phyloP scores from a whole-genome alignment of 2,329 filamentous ascomycete species.

The Knufia petricola region DNA sequence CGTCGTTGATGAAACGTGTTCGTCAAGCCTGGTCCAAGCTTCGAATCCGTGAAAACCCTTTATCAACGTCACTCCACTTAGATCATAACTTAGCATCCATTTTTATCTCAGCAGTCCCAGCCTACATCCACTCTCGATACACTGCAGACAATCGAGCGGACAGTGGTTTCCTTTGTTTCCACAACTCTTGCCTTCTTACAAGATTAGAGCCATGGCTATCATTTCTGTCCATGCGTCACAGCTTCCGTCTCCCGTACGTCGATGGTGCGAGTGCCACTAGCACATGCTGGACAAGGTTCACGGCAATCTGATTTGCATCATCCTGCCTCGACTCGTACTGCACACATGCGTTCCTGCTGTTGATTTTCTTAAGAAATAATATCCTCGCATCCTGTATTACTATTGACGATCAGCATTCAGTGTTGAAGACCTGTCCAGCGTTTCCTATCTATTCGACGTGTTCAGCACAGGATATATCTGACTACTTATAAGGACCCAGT shows the following conservation, averaged over 20 bases:
- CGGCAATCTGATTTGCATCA: not conserved
- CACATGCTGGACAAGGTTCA: not conserved
- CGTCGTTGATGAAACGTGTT: not conserved
- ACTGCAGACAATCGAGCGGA: not conserved
- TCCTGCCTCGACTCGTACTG: not conserved
- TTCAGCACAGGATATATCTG: not conserved
- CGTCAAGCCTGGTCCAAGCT: not conserved
- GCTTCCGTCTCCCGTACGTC: not conserved
- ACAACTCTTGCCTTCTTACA: not conserved
- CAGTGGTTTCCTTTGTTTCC: not conserved
- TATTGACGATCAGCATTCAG: not conserved
- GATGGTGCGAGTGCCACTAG: not conserved
- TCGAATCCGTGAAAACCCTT: not conserved
- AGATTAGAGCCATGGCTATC: not conserved
- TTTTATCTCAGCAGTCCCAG: not conserved
- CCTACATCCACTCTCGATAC: not conserved
- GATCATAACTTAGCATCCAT: no score
- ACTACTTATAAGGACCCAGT: no score
- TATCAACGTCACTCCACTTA: conserved; percentile 8
- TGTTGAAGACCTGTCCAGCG: not conserved
- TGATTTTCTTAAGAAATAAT: not conserved
- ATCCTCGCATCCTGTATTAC: not conserved
- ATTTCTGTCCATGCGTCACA: not conserved
- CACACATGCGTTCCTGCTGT: not conserved
- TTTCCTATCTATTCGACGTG: not conserved